Conservation (phyloP, 1,284 basidiomycete genomes). For the Paramarasmius palmivorus region DNA sequence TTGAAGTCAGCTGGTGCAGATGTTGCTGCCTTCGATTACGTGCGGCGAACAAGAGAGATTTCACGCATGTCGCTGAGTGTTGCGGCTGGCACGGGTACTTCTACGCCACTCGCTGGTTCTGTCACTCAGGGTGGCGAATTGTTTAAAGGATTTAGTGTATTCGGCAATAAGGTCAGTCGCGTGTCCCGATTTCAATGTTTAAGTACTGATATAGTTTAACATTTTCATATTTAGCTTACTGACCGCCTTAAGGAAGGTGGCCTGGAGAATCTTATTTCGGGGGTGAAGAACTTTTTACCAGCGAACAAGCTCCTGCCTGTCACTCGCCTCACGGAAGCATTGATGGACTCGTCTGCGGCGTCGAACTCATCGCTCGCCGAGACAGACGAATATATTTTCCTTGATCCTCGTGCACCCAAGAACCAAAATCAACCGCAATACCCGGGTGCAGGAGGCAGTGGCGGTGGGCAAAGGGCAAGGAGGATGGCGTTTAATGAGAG, state of each 20-base stretch:
- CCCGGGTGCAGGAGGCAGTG: slow-evolving; percentile 49
- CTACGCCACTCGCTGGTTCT: slow-evolving; percentile 76
- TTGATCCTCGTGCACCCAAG: slow-evolving; percentile 85
- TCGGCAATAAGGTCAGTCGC: slow-evolving; percentile 71
- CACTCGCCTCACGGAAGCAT: slow-evolving; percentile 90
- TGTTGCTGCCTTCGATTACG: slow-evolving; percentile 88
- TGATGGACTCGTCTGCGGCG: slow-evolving; percentile 95
- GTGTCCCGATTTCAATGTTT: too few relatives aligned
- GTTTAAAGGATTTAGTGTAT: slow-evolving; percentile 89
- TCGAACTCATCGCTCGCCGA: slow-evolving; percentile 92
- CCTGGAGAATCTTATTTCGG: slow-evolving; percentile 93
- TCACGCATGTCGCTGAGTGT: slow-evolving; percentile 86
- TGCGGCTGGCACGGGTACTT: slow-evolving; percentile 48
- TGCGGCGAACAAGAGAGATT: slow-evolving; percentile 90
- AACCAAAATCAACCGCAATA: slow-evolving; percentile 51
- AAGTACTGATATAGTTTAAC: slow-evolving; percentile 15
- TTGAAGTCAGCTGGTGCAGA: slow-evolving; percentile 81
- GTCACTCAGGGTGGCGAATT: slow-evolving; percentile 74
- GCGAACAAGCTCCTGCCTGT: slow-evolving; percentile 93
- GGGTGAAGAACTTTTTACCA: slow-evolving; percentile 98
- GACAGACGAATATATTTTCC: slow-evolving; percentile 94
- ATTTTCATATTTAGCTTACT: slow-evolving; percentile 60
- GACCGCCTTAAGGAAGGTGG: slow-evolving; percentile 94
- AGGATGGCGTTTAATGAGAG: slow-evolving; percentile 89
- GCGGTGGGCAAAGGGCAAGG: slow-evolving; percentile 43